Evolutionary conservation across 2,329 filamentous ascomycete species (phyloP), one percentile per base, ranked within the genome.

Genomic region (Calonectria henricotiae): DNA sequence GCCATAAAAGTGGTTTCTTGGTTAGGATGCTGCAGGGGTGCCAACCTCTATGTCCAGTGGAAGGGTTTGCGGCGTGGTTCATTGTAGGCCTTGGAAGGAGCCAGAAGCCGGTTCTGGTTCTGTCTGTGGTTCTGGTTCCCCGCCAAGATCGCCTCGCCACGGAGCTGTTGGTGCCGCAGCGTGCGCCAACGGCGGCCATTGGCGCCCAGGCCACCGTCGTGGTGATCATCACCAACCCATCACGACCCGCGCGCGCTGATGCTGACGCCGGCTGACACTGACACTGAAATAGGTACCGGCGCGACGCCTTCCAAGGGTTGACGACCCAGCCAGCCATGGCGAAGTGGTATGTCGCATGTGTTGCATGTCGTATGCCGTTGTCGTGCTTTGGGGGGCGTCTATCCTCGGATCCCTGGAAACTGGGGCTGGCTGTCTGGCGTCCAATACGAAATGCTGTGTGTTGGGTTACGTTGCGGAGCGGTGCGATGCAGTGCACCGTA

Each of bases 191-290:
- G 61, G 39, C 54, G 69, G 41, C 69, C 37, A 71, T 71, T 68
- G 69, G 69, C 69, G 69, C 69, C 69, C 55, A 71, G 65, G 69
- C 54, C 65, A 65, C 69, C 61, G 46, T 51, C 25, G 32, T 65
- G 51, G 62, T 47, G 72, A 73, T 74, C 67, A 62, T 70, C 62
- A 72, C 58, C 60, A 71, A 65, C 67, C 64, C 49, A 74, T 66
- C 69, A 73, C 58, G 51, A 37, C 62, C 12, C 54, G 49, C 37
- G 46, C 67, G 65, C 62, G 62, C 68, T 46, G 39, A 27, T 46
- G 74, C 70, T 75, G 74, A 75, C 72, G 71, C 73, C 71, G 74
- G 73, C 73, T 73, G 71, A 70, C 67, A 70, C 70, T 67, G 74
- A 69, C 72, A 67, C 63, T 67, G 69, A 63, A 43, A 65, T 66